Evolutionary conservation across 768 basidiomycete genomes (phyloP), one percentile per base, ranked within the genome.

Genomic region (Tylopilus plumbeoviolaceoides): DNA sequence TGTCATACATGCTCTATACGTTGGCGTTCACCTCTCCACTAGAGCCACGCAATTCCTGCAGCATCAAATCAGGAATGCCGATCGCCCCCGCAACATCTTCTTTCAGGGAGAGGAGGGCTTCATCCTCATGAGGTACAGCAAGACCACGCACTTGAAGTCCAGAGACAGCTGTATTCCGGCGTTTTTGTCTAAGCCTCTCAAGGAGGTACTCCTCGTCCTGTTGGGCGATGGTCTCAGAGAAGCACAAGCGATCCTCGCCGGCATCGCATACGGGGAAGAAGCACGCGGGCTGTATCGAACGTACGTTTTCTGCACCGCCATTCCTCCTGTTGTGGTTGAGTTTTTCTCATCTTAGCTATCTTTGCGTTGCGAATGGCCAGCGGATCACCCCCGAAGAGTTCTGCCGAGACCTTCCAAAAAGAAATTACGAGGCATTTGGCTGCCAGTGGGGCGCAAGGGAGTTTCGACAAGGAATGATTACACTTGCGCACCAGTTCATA

Each of bases 401-500:
- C 42, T 53, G 48, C 4, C 5, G 3, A 7, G 28, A 20, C 1
- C 15, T 53, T 7, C 15, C 2, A 6, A 10, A 15, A 23, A 43
- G 46, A 38, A 53, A 53, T 17, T 7, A 7, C 0, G 35, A 20
- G 0, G 21, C 30, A 2, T 53, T 53, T 12, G 3, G 31, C 7
- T 52, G 51, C 5, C 30, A 1, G 7, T 52, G 45, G 51, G 52
- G 47, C 7, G 47, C 47, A 3, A 53, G 52, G 7, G 47, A 53
- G 7, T 53, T 53, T 5, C 47, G 41, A 2, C 52, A 53, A 30
- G 52, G 52, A 7, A 53, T 53, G 52, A 44, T 53, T 10, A 48
- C 52, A 2, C 18, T 53, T 4, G 52, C 15, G 1, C 47, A 15
- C 7, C 33, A 53, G 11, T 53, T 53, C 7, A 53, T 53, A 27